Conservation (phyloP, 2,329 filamentous ascomycete species). For the Colletotrichum shisoi region DNA sequence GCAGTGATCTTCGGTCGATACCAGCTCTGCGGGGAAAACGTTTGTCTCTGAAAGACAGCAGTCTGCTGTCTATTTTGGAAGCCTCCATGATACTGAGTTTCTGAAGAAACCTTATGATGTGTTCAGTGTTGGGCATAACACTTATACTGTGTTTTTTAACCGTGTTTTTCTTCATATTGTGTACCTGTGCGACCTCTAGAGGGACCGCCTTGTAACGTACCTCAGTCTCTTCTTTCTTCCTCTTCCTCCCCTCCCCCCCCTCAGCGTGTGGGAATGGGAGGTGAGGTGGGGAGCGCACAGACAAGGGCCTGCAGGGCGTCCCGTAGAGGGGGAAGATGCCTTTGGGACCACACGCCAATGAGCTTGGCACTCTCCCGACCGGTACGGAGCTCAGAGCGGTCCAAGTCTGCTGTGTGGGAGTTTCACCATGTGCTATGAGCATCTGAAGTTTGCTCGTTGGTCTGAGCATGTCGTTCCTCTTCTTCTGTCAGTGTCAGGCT, state of each 20-base stretch:
- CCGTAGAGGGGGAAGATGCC: conserved; percentile 19
- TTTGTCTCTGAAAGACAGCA: not conserved
- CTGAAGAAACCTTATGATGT: too few species aligned
- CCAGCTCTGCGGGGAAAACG: conserved; percentile 10
- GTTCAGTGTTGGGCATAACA: too few species aligned
- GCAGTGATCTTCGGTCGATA: conserved; percentile 17
- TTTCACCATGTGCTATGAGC: conserved; percentile 36
- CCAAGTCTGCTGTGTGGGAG: conserved; percentile 19
- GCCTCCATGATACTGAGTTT: too few species aligned
- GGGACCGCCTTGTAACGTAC: too few species aligned
- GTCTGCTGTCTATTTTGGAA: too few species aligned
- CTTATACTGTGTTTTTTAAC: too few species aligned
- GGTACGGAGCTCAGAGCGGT: conserved; percentile 25
- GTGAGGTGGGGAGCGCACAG: conserved; percentile 24
- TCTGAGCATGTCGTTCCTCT: too few species aligned
- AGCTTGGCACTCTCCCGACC: conserved; percentile 30
- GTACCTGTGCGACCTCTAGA: too few species aligned
- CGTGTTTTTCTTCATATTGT: too few species aligned
- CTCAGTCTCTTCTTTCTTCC: not conserved
- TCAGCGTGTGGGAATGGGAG: conserved; percentile 6
- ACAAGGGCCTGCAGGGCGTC: conserved; percentile 35
- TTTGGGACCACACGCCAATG: conserved; percentile 32
- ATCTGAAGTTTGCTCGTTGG: conserved; percentile 16
- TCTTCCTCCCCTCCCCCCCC: not conserved
- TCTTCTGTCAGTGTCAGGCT: not conserved